Percentiles rank a stretch among this genome's conserved stretches.
Conservation (phyloP, 225 moss, liverwort and hornwort species). For the Polytrichum commune region DNA sequence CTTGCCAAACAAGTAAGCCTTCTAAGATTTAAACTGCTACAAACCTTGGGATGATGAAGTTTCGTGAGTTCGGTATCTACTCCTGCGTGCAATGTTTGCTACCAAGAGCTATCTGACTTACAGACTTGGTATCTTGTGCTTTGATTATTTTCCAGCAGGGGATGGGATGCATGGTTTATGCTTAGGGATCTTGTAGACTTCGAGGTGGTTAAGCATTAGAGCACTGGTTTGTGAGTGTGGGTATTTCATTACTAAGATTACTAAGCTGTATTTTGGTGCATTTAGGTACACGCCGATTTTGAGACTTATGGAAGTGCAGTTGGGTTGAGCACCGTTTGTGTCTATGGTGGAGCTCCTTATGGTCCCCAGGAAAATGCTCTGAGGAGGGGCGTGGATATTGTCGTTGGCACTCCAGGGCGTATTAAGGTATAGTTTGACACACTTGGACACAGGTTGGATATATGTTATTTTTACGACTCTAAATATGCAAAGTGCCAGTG, state of each 20-base stretch:
- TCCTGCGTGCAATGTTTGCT: too few species aligned
- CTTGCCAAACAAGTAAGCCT: slow-evolving; percentile 69
- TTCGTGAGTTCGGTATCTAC: too few species aligned
- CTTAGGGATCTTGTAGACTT: too few species aligned
- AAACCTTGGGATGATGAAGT: background rate
- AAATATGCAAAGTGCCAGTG: too few species aligned
- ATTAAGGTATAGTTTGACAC: slow-evolving; percentile 50
- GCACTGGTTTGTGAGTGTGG: too few species aligned
- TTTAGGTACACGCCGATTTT: slow-evolving; percentile 86
- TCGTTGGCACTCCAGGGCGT: slow-evolving; percentile 94
- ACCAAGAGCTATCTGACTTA: too few species aligned
- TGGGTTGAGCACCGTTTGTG: slow-evolving; percentile 78
- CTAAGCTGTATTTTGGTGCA: too few species aligned
- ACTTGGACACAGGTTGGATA: too few species aligned
- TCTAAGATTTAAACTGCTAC: background rate
- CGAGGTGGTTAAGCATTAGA: too few species aligned
- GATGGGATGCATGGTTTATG: background rate
- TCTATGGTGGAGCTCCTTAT: slow-evolving; percentile 84
- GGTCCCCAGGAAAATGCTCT: slow-evolving; percentile 74
- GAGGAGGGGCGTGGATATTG: slow-evolving; percentile 82
- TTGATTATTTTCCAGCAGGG: background rate
- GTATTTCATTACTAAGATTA: too few species aligned
- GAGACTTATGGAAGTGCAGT: slow-evolving; percentile 78
- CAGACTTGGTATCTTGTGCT: background rate
- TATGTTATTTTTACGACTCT: too few species aligned